Evolutionary conservation across 176 grass and related monocot genomes (phyloP).

Genomic region (Calamus simplicifolius): DNA sequence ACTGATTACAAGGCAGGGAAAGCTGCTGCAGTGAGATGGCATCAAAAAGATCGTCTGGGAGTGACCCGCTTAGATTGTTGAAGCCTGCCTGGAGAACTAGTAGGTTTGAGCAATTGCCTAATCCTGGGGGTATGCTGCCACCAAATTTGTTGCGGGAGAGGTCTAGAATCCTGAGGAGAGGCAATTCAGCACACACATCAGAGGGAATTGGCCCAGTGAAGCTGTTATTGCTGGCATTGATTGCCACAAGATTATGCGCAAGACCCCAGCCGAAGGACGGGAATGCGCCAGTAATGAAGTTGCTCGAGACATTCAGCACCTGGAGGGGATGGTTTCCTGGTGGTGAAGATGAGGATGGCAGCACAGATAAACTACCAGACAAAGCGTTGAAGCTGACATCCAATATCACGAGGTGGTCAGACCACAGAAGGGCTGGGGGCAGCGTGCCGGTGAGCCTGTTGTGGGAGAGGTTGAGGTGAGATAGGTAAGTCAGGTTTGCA

Average conservation of each 20-base stretch:
- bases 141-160: slow-evolving; percentile 48
- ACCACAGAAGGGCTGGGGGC: slow-evolving; percentile 34
- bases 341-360: background rate
- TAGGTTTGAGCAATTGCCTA: slow-evolving; percentile 54
- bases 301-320: slow-evolving; percentile 76
- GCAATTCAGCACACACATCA: slow-evolving; percentile 32
- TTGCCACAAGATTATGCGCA: slow-evolving; percentile 42
- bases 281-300: slow-evolving; percentile 39
- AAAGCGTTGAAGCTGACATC: slow-evolving; percentile 38
- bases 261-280: slow-evolving; percentile 24
- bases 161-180: slow-evolving; percentile 33
- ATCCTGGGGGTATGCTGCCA: slow-evolving; percentile 31
- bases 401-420: slow-evolving; percentile 32
- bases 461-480: slow-evolving; percentile 48
- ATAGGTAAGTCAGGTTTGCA: slow-evolving; percentile 36
- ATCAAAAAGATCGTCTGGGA: slow-evolving; percentile 43
- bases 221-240: slow-evolving; percentile 75
- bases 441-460: slow-evolving; percentile 35
- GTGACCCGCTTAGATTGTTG: slow-evolving; percentile 41
- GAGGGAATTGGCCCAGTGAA: slow-evolving; percentile 51
- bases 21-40: slow-evolving; percentile 43
- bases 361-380: slow-evolving; percentile 21
- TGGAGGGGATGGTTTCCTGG: slow-evolving; percentile 22
- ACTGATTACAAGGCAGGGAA: slow-evolving; percentile 35
- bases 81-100: slow-evolving; percentile 40